phyloP scores from a whole-genome alignment of 2,329 filamentous ascomycete genomes.

The Scortechinia acanthostroma region DNA sequence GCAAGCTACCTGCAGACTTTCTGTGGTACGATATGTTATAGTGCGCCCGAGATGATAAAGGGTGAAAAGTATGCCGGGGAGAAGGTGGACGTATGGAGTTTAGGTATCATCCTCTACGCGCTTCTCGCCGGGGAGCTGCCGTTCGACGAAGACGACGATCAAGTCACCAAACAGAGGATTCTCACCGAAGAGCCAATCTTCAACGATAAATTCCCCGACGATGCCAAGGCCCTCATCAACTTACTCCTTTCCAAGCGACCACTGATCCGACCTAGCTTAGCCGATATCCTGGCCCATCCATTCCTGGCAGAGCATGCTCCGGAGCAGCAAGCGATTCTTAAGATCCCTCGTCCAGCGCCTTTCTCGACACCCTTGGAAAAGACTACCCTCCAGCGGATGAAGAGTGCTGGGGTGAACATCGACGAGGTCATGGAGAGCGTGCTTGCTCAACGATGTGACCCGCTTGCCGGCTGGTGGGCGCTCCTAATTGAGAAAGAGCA shows the following conservation, averaged over 20 bases:
- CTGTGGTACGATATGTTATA: constrained; percentile 71
- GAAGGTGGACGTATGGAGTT: constrained; percentile 69
- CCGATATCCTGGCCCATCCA: constrained; percentile 62
- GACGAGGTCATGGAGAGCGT: constrained; percentile 72
- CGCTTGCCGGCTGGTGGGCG: constrained; percentile 69
- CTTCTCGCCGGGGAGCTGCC: constrained; percentile 55
- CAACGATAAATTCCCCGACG: constrained; percentile 55
- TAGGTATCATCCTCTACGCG: constrained; percentile 54
- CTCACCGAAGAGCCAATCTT: constrained; percentile 61
- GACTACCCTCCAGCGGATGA: constrained; percentile 69
- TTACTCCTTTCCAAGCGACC: constrained; percentile 63
- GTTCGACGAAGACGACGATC: constrained; percentile 69
- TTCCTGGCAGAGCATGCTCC: constrained; percentile 65
- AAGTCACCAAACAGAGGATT: constrained; percentile 59
- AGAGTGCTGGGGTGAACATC: constrained; percentile 66
- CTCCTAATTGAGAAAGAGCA: constrained; percentile 69
- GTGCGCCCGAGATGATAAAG: constrained; percentile 73
- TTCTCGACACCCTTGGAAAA: constrained; percentile 68
- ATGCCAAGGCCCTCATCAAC: constrained; percentile 54
- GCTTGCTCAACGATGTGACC: constrained; percentile 62
- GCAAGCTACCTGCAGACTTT: constrained; percentile 70
- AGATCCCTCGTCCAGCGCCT: constrained; percentile 59
- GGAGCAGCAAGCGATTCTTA: constrained; percentile 64
- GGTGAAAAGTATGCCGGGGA: constrained; percentile 72
- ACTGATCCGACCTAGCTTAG: constrained; percentile 54